Conservation (phyloP, 2,329 filamentous ascomycete genomes). For the Monilinia polystroma region DNA sequence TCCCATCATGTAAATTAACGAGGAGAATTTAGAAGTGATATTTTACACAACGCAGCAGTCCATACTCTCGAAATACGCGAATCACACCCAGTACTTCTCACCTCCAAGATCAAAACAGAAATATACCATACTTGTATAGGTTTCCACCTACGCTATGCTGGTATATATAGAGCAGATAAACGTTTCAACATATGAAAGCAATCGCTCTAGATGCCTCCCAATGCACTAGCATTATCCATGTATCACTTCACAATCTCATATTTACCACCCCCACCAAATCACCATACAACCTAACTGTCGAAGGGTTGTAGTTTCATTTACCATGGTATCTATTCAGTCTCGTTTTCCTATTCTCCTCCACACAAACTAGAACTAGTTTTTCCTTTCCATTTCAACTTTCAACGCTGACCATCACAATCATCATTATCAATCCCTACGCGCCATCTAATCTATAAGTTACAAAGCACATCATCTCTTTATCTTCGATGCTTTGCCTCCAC, state of each 20-base stretch:
- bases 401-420: background rate
- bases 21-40: too few relatives aligned
- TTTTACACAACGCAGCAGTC: too few relatives aligned
- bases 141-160: too few relatives aligned
- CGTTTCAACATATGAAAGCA: too few relatives aligned
- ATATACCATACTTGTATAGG: too few relatives aligned
- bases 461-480: constrained; percentile 3
- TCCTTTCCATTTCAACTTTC: constrained; percentile 3
- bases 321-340: constrained; percentile 2
- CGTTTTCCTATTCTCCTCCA: background rate
- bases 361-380: background rate
- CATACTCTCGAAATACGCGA: too few relatives aligned
- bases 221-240: too few relatives aligned
- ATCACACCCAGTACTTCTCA: too few relatives aligned
- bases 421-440: background rate
- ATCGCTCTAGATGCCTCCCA: too few relatives aligned
- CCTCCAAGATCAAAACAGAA: too few relatives aligned
- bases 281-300: background rate
- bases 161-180: too few relatives aligned
- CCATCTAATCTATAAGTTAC: constrained; percentile 11
- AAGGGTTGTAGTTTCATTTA: background rate
- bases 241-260: background rate
- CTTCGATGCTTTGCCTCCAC: background rate
- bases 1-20: too few relatives aligned
- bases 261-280: background rate